Evolutionary conservation across 257 asterid genomes (phyloP), one percentile per base, ranked within the genome.

Genomic region (Oldenlandia corymbosa): DNA sequence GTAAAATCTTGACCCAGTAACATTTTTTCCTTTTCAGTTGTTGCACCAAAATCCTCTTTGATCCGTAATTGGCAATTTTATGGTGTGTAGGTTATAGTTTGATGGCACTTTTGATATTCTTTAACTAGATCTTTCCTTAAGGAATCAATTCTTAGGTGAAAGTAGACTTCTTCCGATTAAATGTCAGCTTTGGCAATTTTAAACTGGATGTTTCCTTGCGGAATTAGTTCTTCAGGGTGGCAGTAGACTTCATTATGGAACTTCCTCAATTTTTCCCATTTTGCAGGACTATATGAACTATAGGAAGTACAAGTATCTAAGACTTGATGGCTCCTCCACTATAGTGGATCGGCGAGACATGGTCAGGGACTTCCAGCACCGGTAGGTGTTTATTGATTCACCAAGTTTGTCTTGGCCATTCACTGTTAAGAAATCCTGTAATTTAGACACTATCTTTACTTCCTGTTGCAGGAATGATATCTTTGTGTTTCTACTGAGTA

Each of bases 301-400:
- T 62, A 78, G 96, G 80, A 90, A 85, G 69, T 89, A 85, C 75
- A 81, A 83, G 73, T 92, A 92, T 62, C 72, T 92, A 76, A 84
- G 99, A 82, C 97, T 92, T 71, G 99, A 92, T 76, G 99, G 99
- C 27, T 89, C 97, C 45, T 89, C 99, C 70, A 81, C 96, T 1
- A 87, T 90, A 73, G 81, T 80, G 88, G 99, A 92, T 62, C 95
- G 97, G 47, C 85, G 97, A 72, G 97, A 92, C 77, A 92, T 92
- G 99, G 99, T 92, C 76, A 87, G 87, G 73, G 99, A 92, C 77
- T 92, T 92, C 81, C 99, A 92, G 84, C 91, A 83, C 75, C 83
- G 99, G 99, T 91, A 71, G 80, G 77, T 78, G 71, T 34, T 43
- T 16, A 47, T 73, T 34, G 50, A 17, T 57, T 61, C 31, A 6